Base-by-base conservation (phyloP, 2,329 filamentous ascomycete genomes). In the Escovopsis weberi region DNA sequence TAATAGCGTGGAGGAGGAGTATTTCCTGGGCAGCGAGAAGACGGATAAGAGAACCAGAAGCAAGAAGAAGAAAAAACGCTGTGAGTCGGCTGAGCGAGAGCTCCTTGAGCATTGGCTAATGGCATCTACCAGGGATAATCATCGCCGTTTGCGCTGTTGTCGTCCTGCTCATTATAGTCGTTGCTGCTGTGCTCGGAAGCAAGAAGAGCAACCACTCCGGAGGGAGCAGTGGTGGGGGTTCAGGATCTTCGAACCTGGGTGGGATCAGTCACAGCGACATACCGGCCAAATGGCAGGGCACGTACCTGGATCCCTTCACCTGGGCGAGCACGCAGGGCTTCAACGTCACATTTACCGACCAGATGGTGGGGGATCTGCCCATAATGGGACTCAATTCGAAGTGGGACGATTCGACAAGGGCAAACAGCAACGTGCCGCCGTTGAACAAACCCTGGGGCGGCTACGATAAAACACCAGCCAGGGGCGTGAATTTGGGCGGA, bases 321-420 rank as follows among this genome's bases (percentile, higher is more conserved):
- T 98, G 91, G 91, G 82, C 83, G 50, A 82, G 93, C 52, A 95
- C 88, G 0, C 74, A 70, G 0, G 86, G 88, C 54, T 94, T 96
- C 67, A 98, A 98, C 57, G 74, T 89, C 47, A 96, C 91, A 0
- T 98, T 93, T 58, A 98, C 91, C 0, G 77, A 81, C 46, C 74
- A 78, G 40, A 87, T 78, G 12, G 81, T 96, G 0, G 91, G 91
- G 18, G 84, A 81, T 3, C 70, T 98, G n/a, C 81, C 86, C 0
- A 61, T 96, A 46, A 96, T 96, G 79, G 91, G 91, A 1, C 71
- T 98, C 23, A 82, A 84, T 55, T 78, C 78, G 0, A 71, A 76
- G 1, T 98, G 86, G 85, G 82, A 96, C 58, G 88, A 98, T 61
- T 83, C 80, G 23, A 68, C 75, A 2, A 68, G 70, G 49, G 79